Conservation (phyloP, 1,139 yeast genomes). For the Ogataea hybrid region DNA sequence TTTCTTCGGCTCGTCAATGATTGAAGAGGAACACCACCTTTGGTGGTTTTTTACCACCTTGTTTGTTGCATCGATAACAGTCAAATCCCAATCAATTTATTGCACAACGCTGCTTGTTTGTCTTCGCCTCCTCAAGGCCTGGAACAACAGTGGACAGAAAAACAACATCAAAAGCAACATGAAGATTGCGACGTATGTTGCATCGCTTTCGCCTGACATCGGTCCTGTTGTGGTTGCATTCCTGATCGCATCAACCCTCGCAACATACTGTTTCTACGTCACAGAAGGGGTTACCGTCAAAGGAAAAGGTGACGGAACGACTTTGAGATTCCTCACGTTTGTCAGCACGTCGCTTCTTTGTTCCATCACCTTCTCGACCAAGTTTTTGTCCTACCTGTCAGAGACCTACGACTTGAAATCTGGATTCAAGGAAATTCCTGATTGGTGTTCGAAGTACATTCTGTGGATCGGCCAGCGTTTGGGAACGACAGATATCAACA, state of each 20-base stretch:
- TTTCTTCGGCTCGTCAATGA: slow-evolving; percentile 84
- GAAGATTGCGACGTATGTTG: slow-evolving; percentile 26
- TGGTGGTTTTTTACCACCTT: slow-evolving; percentile 82
- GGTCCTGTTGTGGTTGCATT: slow-evolving; percentile 25
- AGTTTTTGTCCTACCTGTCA: slow-evolving; percentile 27
- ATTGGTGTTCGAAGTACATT: slow-evolving; percentile 23
- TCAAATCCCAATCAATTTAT: neutral
- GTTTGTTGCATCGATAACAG: slow-evolving; percentile 15
- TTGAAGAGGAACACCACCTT: slow-evolving; percentile 94
- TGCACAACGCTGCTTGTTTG: slow-evolving; percentile 38
- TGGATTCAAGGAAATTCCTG: slow-evolving; percentile 17
- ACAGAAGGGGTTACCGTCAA: neutral
- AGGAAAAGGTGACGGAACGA: neutral
- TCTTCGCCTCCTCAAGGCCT: slow-evolving; percentile 67
- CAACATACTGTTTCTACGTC: slow-evolving; percentile 9
- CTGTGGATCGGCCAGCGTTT: slow-evolving; percentile 13
- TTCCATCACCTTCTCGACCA: slow-evolving; percentile 19
- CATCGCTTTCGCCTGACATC: slow-evolving; percentile 15
- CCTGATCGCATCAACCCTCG: slow-evolving; percentile 20
- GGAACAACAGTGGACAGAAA: slow-evolving; percentile 93
- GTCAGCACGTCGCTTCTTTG: slow-evolving; percentile 20
- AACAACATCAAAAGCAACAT: slow-evolving; percentile 42
- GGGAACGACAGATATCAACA: slow-evolving; percentile 19
- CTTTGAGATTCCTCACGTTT: slow-evolving; percentile 15
- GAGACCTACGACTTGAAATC: slow-evolving; percentile 26